These are phyloP conservation scores for Microcyclospora pomicola DNA, from an alignment of 2,329 filamentous ascomycete species.

Conservation along the genomic window DNA sequence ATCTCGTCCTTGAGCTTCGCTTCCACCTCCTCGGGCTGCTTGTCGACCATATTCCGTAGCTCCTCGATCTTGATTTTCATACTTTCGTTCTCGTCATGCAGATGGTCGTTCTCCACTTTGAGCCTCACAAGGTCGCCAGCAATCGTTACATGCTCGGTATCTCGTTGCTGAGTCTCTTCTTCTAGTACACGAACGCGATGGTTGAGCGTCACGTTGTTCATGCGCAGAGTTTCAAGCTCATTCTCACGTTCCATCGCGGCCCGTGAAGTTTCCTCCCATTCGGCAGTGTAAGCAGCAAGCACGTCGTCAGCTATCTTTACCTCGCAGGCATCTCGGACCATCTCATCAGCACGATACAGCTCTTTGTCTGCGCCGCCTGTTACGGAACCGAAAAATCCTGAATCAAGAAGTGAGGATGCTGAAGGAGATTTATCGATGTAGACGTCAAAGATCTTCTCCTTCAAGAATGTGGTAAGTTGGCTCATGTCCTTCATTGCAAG, in stretches of 20 bases:
- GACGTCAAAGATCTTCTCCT: slow-evolving; percentile 87
- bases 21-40: slow-evolving; percentile 80
- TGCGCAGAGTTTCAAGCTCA: slow-evolving; percentile 62
- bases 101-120: slow-evolving; percentile 84
- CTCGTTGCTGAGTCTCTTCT: slow-evolving; percentile 73
- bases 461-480: slow-evolving; percentile 74
- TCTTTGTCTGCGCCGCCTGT: slow-evolving; percentile 86
- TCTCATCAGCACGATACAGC: slow-evolving; percentile 83
- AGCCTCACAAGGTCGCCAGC: slow-evolving; percentile 83
- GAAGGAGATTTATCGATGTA: slow-evolving; percentile 93
- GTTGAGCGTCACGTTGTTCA: slow-evolving; percentile 52
- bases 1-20: slow-evolving; percentile 68
- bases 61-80: slow-evolving; percentile 74
- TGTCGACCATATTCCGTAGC: slow-evolving; percentile 73
- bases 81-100: slow-evolving; percentile 80
- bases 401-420: slow-evolving; percentile 84
- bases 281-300: slow-evolving; percentile 63
- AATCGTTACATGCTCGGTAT: slow-evolving; percentile 78
- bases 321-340: slow-evolving; percentile 84
- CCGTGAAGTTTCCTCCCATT: slow-evolving; percentile 89
- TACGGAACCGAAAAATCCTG: slow-evolving; percentile 90
- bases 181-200: slow-evolving; percentile 72
- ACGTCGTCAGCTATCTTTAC: slow-evolving; percentile 73
- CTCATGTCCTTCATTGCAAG: slow-evolving; percentile 84
- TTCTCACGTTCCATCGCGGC: slow-evolving; percentile 66